phyloP scores from a whole-genome alignment of 176 grass and related monocot genomes.

The Melocanna baccifera region DNA sequence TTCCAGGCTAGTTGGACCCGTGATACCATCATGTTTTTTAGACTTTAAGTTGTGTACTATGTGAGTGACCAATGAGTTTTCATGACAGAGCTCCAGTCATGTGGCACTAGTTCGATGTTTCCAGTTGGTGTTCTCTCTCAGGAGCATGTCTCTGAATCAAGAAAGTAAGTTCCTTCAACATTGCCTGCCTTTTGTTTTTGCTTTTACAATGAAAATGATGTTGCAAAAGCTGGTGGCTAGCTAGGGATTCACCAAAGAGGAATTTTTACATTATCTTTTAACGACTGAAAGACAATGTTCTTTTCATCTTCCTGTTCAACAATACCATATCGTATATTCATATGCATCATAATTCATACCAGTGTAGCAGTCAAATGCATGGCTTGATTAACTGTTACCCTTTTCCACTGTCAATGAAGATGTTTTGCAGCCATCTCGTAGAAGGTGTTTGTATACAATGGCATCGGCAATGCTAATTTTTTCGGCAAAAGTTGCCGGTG shows the following conservation, averaged over 20 bases:
- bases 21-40: neutral
- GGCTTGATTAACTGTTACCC: conserved; percentile 32
- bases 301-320: neutral
- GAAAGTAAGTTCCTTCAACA: conserved; percentile 66
- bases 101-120: conserved; percentile 72
- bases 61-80: conserved; percentile 33
- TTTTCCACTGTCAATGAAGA: conserved; percentile 62
- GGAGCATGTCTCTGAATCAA: conserved; percentile 54
- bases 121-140: conserved; percentile 92
- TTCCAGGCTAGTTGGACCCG: neutral
- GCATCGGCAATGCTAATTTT: conserved; percentile 83
- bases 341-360: neutral
- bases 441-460: conserved; percentile 81
- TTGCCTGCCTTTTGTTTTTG: neutral
- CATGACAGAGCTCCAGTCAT: conserved; percentile 73
- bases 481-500: conserved; percentile 60
- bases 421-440: conserved; percentile 75
- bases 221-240: neutral
- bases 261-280: conserved; percentile 10
- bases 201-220: neutral
- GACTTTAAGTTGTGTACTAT: neutral
- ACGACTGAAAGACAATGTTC: conserved; percentile 1
- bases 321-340: neutral
- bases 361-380: neutral
- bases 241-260: neutral